Base-by-base conservation (phyloP, 2,329 filamentous ascomycete genomes). In the Ambrosiella beaveri region DNA sequence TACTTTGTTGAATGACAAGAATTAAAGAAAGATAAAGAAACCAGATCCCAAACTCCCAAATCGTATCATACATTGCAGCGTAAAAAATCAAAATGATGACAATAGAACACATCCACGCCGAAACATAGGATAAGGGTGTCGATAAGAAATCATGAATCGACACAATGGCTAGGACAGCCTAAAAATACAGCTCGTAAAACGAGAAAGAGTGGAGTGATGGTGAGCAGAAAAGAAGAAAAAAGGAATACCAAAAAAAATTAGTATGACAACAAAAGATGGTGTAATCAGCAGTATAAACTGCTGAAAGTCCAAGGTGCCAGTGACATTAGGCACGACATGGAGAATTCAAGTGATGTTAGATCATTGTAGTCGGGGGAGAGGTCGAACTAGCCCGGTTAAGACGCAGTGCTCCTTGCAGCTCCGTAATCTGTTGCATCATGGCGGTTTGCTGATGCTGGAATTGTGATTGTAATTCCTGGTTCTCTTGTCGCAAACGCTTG, bases 401-500 rank as follows among this genome's bases (percentile, higher is more conserved):
- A 8, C 70, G 66, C 44, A 75, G 64, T 3, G 71, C 67, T 15
- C 73, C 71, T 63, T 75, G 72, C 11, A 77, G 68, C 59, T 74
- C 69, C 1, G 69, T 67, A 27, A 77, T 73, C 63, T 77, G 74
- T 47, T 71, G 68, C 70, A 76, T 73, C 72, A 77, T 74, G 37
- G 70, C 67, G 11, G 71, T 71, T 71, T 15, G 69, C 61, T 79
- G 76, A 47, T 72, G 68, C 44, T 77, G 71, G 61, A 78, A 69
- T 59, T 78, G 52, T n/a, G 15, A 39, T 41, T 73, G 73, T 52
- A 83, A 71, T 63, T 82, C 78, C 62, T 80, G 73, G 60, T 84
- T 82, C 66, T 87, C 83, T 51, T 72, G 72, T n/a, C 78, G 75
- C 40, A 88, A 70, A 39, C 82, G 75, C 69, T 85, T 86, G 61